Evolutionary conservation across 306 rosid species (phyloP), one percentile per base, ranked within the genome.

Genomic region (Urtica urens): DNA sequence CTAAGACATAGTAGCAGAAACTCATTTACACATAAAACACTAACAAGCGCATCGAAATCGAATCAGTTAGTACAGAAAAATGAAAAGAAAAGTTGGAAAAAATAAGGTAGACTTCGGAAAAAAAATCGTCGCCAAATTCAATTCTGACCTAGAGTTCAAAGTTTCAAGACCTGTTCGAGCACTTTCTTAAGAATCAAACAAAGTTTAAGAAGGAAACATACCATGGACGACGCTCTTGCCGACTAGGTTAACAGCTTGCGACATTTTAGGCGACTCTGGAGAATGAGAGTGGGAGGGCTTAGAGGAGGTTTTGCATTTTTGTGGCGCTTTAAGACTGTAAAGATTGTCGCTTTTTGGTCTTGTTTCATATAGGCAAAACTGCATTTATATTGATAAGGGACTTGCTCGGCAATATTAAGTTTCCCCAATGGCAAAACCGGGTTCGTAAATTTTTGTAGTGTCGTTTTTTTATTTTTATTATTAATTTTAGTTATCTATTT

Each of bases 341-440:
- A n/a, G n/a, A n/a, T 58, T 52, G 33, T 27, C 11, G 33, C 24
- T 17, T 3, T 2, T 6, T 12, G 12, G 45, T 46, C 38, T 40
- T 50, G 17, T 26, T 40, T 2, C 27, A 46, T 5, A 0, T 7
- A 18, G 26, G 29, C 27, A 44, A 44, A 44, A 19, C n/a, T 23
- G 14, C 23, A 3, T 44, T 10, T 41, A 23, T 23, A 49, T 54
- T 58, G 86, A 72, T 78, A 72, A 78, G 82, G 83, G 78, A 60
- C 57, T 24, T 19, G 38, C n/a, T 53, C 5, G 85, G 76, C n/a
- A 66, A 64, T 48, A 38, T 16, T 7, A 0, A 1, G 0, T 38
- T 25, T 2, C n/a, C 1, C 37, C 14, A 14, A 50, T 62, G 67
- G 34, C 23, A 72, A 46, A 23, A 4, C 0, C 46, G 53, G 21